These are phyloP conservation scores for Lablab purpureus DNA, from an alignment of 306 rosid species.

Conservation along the genomic window DNA sequence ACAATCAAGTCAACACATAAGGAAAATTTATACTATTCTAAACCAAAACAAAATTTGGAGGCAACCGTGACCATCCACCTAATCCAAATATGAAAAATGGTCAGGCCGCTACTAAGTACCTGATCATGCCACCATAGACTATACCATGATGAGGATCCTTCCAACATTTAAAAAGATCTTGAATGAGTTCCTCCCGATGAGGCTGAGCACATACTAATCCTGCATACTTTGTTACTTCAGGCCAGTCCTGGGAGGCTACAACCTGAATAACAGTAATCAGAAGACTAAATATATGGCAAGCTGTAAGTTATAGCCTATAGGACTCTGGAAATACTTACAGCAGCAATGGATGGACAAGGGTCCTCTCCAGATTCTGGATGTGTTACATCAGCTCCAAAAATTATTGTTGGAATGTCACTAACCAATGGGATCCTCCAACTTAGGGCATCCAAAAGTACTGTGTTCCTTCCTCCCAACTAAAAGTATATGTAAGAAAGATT, in stretches of 20 bases:
- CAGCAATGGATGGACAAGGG: slow-evolving; percentile 78
- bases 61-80: slow-evolving; percentile 10
- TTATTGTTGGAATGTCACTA: slow-evolving; percentile 82
- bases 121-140: slow-evolving; percentile 85
- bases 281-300: slow-evolving; percentile 23
- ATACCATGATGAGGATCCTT: slow-evolving; percentile 75
- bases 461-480: slow-evolving; percentile 83
- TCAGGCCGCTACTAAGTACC: slow-evolving; percentile 50
- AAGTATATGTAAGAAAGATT: slow-evolving; percentile 32
- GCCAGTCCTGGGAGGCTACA: slow-evolving; percentile 94
- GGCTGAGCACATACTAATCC: slow-evolving; percentile 85
- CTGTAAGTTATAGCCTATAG: not conserved
- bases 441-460: slow-evolving; percentile 80
- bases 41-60: not conserved
- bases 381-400: slow-evolving; percentile 87
- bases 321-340: slow-evolving; percentile 55
- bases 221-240: slow-evolving; percentile 82
- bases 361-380: slow-evolving; percentile 81
- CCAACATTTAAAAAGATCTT: slow-evolving; percentile 81
- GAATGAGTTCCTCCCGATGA: slow-evolving; percentile 81
- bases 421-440: slow-evolving; percentile 77
- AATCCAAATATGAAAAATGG: not conserved
- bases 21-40: not conserved
- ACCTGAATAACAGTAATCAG: slow-evolving; percentile 59
- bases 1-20: not conserved